phyloP scores from a whole-genome alignment of 2,329 filamentous ascomycete species.

The Fusarium sp. region DNA sequence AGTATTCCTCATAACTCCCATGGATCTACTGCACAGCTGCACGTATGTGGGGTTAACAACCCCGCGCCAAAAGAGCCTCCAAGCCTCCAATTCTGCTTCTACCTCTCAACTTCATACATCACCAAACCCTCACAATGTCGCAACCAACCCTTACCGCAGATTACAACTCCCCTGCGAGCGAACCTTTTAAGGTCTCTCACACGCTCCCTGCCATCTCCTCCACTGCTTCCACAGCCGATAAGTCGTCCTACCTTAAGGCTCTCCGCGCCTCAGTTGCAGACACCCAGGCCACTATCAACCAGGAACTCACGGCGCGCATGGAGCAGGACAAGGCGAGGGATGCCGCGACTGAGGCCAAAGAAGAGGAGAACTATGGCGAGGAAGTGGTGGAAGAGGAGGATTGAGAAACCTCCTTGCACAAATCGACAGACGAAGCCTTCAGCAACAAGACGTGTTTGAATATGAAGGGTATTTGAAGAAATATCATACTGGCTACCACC shows the following conservation, averaged over 20 bases:
- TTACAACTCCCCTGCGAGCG: constrained; percentile 69
- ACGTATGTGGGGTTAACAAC: constrained; percentile 38
- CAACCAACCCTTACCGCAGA: constrained; percentile 56
- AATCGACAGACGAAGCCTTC: background rate
- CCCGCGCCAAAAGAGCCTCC: constrained; percentile 40
- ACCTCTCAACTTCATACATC: constrained; percentile 1
- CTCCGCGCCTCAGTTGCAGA: constrained; percentile 71
- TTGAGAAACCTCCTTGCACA: constrained; percentile 28
- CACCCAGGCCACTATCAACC: constrained; percentile 79
- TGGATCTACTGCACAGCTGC: constrained; percentile 9
- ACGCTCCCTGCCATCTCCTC: constrained; percentile 56
- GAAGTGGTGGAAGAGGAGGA: constrained; percentile 79
- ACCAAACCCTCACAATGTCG: constrained; percentile 28
- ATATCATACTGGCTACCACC: constrained; percentile 46
- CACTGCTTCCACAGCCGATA: constrained; percentile 61
- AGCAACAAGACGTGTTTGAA: constrained; percentile 35
- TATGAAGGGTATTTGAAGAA: constrained; percentile 44
- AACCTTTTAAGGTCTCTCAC: constrained; percentile 62
- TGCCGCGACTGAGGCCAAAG: constrained; percentile 68
- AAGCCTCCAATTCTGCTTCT: constrained; percentile 9
- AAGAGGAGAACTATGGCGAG: constrained; percentile 89
- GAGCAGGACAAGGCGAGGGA: constrained; percentile 76
- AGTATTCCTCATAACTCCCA: background rate
- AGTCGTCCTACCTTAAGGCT: constrained; percentile 71
- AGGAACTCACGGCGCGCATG: constrained; percentile 81